A percentile compares a stretch with the other conserved stretches of the same genome.
Evolutionary conservation across 1,139 yeast species (phyloP).

Genomic region (Geotrichum cucujoidarum): DNA sequence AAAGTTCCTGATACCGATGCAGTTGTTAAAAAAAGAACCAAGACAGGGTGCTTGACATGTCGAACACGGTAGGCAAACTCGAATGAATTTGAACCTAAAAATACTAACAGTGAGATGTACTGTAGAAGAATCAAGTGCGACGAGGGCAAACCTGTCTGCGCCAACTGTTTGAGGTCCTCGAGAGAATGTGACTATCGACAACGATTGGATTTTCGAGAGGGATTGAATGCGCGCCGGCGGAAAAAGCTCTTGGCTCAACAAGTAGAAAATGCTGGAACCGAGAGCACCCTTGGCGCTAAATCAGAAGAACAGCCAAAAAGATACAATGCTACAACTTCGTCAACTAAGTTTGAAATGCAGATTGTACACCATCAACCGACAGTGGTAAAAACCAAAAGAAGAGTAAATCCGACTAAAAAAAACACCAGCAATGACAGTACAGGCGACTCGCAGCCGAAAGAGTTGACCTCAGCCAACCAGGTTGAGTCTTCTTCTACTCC

Average conservation of each 20-base stretch:
- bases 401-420: too few relatives aligned
- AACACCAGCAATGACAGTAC: too few relatives aligned
- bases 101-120: not conserved
- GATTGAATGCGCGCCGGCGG: conserved; percentile 8
- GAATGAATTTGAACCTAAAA: not conserved
- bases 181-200: conserved; percentile 22
- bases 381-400: not conserved
- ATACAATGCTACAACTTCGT: too few relatives aligned
- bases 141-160: conserved; percentile 29
- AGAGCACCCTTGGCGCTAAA: too few relatives aligned
- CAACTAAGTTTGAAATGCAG: not conserved
- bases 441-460: too few relatives aligned
- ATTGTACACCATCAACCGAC: not conserved
- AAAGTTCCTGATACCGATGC: too few relatives aligned
- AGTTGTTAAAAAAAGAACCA: conserved; percentile 22
- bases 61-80: conserved; percentile 22
- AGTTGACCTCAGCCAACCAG: too few relatives aligned
- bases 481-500: too few relatives aligned
- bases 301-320: too few relatives aligned
- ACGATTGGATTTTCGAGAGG: conserved; percentile 14
- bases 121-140: conserved; percentile 29
- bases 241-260: not conserved
- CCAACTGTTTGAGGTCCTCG: conserved; percentile 27
- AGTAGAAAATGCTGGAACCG: too few relatives aligned
- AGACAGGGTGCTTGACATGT: conserved; percentile 32